Conservation (phyloP, 2,329 filamentous ascomycete species). For the Hypomyces rosellus region DNA sequence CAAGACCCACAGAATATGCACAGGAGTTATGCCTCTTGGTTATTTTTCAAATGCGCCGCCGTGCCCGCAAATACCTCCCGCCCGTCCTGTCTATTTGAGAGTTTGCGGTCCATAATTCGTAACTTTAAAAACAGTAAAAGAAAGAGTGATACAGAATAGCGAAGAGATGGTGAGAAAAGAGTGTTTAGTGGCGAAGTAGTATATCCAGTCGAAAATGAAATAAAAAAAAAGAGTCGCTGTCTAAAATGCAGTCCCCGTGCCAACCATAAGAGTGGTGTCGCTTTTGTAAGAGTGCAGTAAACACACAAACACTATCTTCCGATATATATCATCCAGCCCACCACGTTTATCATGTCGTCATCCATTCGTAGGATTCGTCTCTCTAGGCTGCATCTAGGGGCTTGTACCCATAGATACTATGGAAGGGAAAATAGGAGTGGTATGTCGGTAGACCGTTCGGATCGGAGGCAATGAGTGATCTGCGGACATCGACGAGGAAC, state of each 20-base stretch:
- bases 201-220: too few relatives aligned
- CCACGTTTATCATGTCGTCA: background rate
- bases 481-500: constrained; percentile 37
- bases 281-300: too few relatives aligned
- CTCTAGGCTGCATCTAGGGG: constrained; percentile 19
- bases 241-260: too few relatives aligned
- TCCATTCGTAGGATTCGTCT: background rate
- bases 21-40: background rate
- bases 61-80: background rate
- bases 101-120: background rate
- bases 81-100: background rate
- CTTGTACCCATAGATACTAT: constrained; percentile 34
- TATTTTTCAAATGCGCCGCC: background rate
- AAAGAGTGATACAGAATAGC: background rate
- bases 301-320: too few relatives aligned
- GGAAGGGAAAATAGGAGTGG: constrained; percentile 36
- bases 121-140: background rate
- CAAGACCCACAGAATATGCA: background rate
- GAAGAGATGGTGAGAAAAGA: too few relatives aligned
- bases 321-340: too few relatives aligned
- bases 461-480: constrained; percentile 28
- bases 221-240: too few relatives aligned
- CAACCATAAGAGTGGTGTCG: too few relatives aligned
- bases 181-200: too few relatives aligned
- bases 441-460: constrained; percentile 27